These are phyloP conservation scores for Chytridium lagenaria DNA, from an alignment of 371 early-diverging fungal species.

Conservation along the genomic window DNA sequence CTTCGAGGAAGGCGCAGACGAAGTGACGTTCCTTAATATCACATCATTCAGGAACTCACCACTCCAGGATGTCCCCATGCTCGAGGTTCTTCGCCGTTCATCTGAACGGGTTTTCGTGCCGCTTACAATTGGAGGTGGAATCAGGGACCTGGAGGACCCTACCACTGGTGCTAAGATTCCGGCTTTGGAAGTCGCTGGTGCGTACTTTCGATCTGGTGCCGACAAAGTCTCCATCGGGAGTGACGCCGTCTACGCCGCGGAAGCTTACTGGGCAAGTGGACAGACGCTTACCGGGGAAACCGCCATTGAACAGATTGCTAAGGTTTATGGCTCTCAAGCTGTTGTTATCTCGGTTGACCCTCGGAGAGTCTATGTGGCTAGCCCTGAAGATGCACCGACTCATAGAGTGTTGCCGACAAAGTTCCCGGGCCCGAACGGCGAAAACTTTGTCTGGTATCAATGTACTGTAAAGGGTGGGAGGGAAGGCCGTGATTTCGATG, in stretches of 20 bases:
- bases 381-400: constrained; percentile 70
- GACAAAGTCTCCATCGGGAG: constrained; percentile 98
- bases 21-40: constrained; percentile 96
- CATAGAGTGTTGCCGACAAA: constrained; percentile 77
- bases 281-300: constrained; percentile 36
- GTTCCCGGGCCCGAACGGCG: constrained; percentile 87
- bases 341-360: constrained; percentile 99
- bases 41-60: constrained; percentile 95
- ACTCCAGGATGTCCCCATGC: constrained; percentile 90
- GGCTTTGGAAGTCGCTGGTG: constrained; percentile 93
- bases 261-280: constrained; percentile 65
- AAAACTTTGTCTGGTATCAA: constrained; percentile 96
- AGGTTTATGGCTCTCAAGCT: constrained; percentile 93
- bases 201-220: constrained; percentile 97
- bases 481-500: constrained; percentile 93
- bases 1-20: constrained; percentile 96
- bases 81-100: constrained; percentile 85
- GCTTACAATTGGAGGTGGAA: constrained; percentile 97
- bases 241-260: constrained; percentile 97
- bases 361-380: constrained; percentile 86
- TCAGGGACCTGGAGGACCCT: constrained; percentile 88
- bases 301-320: constrained; percentile 92
- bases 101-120: constrained; percentile 96
- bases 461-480: constrained; percentile 97
- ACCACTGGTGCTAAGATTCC: constrained; percentile 73